A percentile compares a stretch with the other conserved stretches of the same genome.
Evolutionary conservation across 176 grass and related monocot genomes (phyloP).

Genomic region (Carex scoparia): DNA sequence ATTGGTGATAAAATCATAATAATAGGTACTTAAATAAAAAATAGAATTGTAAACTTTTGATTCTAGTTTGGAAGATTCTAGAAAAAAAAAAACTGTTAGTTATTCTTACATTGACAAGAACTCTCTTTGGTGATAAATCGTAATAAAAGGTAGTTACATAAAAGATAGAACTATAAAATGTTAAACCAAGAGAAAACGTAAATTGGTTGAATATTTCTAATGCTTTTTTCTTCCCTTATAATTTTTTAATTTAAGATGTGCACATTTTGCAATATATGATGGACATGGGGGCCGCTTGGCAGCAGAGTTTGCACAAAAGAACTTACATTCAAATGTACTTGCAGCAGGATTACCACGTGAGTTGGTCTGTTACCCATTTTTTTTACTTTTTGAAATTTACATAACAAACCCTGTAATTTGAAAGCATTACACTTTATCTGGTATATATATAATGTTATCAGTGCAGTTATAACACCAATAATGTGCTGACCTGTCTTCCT

Average conservation of each 20-base stretch:
- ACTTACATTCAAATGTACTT: conserved; percentile 76
- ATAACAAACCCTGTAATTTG: too few relatives aligned
- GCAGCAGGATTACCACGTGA: conserved; percentile 98
- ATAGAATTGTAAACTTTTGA: neutral
- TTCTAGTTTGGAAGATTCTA: neutral
- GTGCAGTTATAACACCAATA: neutral
- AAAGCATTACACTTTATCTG: too few relatives aligned
- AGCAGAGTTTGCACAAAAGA: conserved; percentile 68
- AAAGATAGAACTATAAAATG: too few relatives aligned
- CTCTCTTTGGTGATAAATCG: too few relatives aligned
- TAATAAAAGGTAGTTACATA: too few relatives aligned
- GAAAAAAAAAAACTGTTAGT: neutral
- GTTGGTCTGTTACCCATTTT: conserved; percentile 72
- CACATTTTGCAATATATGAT: conserved; percentile 87
- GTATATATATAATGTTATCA: too few relatives aligned
- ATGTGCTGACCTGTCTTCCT: neutral
- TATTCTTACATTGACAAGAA: neutral
- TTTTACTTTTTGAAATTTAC: conserved; percentile 10
- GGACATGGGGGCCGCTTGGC: conserved; percentile 76
- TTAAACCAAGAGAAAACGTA: neutral
- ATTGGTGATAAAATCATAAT: too few relatives aligned
- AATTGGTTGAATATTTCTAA: neutral
- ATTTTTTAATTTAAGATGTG: conserved; percentile 37
- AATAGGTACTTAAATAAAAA: neutral
- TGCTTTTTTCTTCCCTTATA: neutral